A percentile compares a stretch with the other conserved stretches of the same genome.
Conservation (phyloP, 352 stramenopile genomes). For the Phytophthora kernoviae region DNA sequence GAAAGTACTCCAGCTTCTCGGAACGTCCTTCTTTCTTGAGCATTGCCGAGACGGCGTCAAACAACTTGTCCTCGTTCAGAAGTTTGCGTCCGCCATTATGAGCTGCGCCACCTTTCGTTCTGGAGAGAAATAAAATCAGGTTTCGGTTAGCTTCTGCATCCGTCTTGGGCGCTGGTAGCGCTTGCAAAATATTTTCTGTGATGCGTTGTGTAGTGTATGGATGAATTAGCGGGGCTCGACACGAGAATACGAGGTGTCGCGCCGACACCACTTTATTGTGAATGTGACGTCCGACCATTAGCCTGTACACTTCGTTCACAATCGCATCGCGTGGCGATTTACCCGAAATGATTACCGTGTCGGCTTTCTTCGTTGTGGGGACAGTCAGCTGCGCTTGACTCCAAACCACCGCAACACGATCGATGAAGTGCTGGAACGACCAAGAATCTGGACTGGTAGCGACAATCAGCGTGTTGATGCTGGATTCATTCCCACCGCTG, state of each 20-base stretch:
- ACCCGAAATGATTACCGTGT: conserved; percentile 26
- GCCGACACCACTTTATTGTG: conserved; percentile 15
- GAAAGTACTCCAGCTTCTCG: conserved; percentile 32
- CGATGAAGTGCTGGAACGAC: conserved; percentile 41
- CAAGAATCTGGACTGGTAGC: conserved; percentile 33
- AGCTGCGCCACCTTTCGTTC: conserved; percentile 25
- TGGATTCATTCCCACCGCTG: conserved; percentile 4
- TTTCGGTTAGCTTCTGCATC: conserved; percentile 17
- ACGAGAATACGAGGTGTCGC: conserved; percentile 31
- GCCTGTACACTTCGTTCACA: conserved; percentile 33
- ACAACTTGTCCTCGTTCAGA: conserved; percentile 25
- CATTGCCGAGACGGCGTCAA: conserved; percentile 22
- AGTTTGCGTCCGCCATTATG: conserved; percentile 29
- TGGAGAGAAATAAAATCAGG: conserved; percentile 29
- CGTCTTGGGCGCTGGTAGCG: conserved; percentile 8
- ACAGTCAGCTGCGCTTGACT: conserved; percentile 34
- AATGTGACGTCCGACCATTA: conserved; percentile 29
- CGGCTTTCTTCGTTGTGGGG: conserved; percentile 18
- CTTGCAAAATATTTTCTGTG: conserved; percentile 30
- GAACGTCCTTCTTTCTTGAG: conserved; percentile 11
- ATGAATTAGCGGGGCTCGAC: conserved; percentile 32
- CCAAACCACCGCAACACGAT: conserved; percentile 35
- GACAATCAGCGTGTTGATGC: conserved; percentile 27
- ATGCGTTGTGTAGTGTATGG: conserved; percentile 33
- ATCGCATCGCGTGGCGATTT: conserved; percentile 20